Percentiles rank a stretch among this genome's conserved stretches.
Conservation (phyloP, 2,329 filamentous ascomycete genomes). For the Nemania diffusa region DNA sequence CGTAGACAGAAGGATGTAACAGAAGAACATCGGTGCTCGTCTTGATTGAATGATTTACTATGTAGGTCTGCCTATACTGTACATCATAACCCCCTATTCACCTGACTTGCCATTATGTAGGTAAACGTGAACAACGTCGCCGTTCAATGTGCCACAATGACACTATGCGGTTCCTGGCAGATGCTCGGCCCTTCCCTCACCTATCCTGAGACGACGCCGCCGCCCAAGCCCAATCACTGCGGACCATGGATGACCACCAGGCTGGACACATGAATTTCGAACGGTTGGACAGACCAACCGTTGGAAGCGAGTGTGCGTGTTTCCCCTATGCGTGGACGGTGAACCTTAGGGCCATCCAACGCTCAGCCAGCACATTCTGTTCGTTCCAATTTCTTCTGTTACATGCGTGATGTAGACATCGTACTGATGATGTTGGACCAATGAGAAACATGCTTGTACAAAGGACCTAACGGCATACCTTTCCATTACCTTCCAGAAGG, state of each 20-base stretch:
- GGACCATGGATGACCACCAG: neutral
- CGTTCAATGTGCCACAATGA: slow-evolving; percentile 14
- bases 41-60: too few species aligned
- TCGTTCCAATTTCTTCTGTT: neutral
- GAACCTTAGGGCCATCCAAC: neutral
- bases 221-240: neutral
- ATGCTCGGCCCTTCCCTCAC: slow-evolving; percentile 7
- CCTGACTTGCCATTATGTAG: neutral
- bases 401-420: neutral
- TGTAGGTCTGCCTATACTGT: too few species aligned
- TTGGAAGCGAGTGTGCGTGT: neutral
- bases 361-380: neutral
- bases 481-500: neutral
- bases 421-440: neutral
- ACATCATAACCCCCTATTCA: neutral
- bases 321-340: neutral
- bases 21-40: too few species aligned
- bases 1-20: neutral
- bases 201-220: neutral
- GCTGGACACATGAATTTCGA: slow-evolving; percentile 4
- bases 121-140: neutral
- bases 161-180: slow-evolving; percentile 22
- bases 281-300: neutral
- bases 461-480: neutral
- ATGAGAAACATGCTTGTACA: neutral